Evolutionary conservation across 495 filamentous ascomycete genomes (phyloP), one percentile per base, ranked within the genome.

Genomic region (Aspergillus funiculosus): DNA sequence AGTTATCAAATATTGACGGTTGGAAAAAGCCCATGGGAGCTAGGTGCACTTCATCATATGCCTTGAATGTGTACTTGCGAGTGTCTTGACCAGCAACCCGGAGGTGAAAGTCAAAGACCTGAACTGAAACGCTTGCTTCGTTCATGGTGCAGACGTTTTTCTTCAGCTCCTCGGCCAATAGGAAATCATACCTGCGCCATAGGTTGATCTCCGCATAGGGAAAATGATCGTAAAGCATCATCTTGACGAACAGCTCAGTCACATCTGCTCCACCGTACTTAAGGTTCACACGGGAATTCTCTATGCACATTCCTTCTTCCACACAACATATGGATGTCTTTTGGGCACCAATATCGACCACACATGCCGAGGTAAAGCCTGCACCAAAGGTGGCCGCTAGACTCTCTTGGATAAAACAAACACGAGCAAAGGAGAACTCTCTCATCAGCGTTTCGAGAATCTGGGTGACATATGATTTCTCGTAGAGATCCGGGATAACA

Each of bases 281-380:
- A 37, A 97, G 72, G 58, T 97, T 98, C 50, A 98, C 74, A 2
- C 84, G 75, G 4, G 92, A 97, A 52, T 95, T 89, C 50, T 95
- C 90, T 21, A 95, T 71, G 60, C 85, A 89, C 73, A 98, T 85
- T 9, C 92, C 92, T 60, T 98, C 92, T 57, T 98, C 92, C 20
- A 97, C 94, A 57, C 92, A 98, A 54, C 89, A 89, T 27, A 98
- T 88, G 1, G 94, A 95, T 3, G 92, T 97, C 73, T 98, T 98
- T 66, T 97, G 89, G 2, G 92, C 94, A 13, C 92, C 92, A 30
- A 97, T 85, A 61, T 98, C 92, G 4, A 98, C 90, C 44, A 98
- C 88, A 58, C 94, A 97, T 13, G 87, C 86, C 30, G 80, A 86
- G 4, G 88, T 89, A 55, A 89, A 95, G 1, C 94, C 92, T 9